Conservation (phyloP, 2,329 filamentous ascomycete species). For the Sarocladium brachiariae region DNA sequence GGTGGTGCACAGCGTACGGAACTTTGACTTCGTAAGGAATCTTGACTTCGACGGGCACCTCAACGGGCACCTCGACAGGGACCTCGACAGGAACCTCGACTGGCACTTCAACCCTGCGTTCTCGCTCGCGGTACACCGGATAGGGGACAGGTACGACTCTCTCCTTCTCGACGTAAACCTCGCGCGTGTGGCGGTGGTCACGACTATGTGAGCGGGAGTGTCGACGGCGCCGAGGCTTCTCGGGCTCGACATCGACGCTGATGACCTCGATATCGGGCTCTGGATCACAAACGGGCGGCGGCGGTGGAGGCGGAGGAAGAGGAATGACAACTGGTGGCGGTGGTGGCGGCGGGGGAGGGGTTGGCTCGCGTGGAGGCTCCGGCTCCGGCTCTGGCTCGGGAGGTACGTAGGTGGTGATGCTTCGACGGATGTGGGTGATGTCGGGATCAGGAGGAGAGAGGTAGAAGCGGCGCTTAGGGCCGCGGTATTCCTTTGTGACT, state of each 20-base stretch:
- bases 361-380: constrained; percentile 14
- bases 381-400: constrained; percentile 12
- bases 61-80: no score
- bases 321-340: constrained; percentile 17
- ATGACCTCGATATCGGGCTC: constrained; percentile 30
- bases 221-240: constrained; percentile 21
- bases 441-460: constrained; percentile 33
- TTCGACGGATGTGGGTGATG: constrained; percentile 27
- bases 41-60: constrained; percentile 10
- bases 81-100: constrained; percentile 3
- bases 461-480: constrained; percentile 35
- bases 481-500: constrained; percentile 22
- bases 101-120: constrained; percentile 19
- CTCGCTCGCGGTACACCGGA: constrained; percentile 28
- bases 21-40: constrained; percentile 11
- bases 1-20: constrained; percentile 6
- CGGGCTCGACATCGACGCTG: constrained; percentile 29
- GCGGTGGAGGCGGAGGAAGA: constrained; percentile 15
- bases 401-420: constrained; percentile 32
- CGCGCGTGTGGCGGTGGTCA: constrained; percentile 24
- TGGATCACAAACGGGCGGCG: constrained; percentile 15
- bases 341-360: constrained; percentile 18
- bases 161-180: constrained; percentile 48
- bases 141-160: constrained; percentile 35
- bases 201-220: constrained; percentile 19